Evolutionary conservation across 495 filamentous ascomycete species (phyloP).

Genomic region (Trichoderma erinaceum): DNA sequence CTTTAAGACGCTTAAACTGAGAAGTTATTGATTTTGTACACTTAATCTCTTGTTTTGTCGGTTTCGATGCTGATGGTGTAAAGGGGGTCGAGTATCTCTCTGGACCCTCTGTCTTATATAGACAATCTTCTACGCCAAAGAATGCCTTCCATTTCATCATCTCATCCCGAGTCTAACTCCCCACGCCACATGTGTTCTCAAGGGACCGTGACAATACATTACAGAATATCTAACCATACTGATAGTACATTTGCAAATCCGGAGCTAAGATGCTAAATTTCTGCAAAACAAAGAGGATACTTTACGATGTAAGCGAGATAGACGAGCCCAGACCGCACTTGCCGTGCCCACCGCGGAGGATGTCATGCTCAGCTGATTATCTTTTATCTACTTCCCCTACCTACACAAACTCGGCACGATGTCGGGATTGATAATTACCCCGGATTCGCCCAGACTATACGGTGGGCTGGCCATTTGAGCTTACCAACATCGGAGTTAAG

Average conservation of each 20-base stretch:
- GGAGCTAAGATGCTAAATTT: background rate
- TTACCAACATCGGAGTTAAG: background rate
- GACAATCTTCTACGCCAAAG: too few species aligned
- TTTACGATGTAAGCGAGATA: background rate
- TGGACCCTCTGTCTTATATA: too few species aligned
- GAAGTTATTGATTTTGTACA: too few species aligned
- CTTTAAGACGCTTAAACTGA: too few species aligned
- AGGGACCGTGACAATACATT: too few species aligned
- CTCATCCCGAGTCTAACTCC: too few species aligned
- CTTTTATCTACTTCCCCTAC: background rate
- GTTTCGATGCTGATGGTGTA: too few species aligned
- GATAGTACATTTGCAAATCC: too few species aligned
- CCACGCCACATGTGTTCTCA: too few species aligned
- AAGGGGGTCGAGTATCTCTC: too few species aligned
- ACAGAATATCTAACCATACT: background rate
- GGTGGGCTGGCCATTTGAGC: background rate
- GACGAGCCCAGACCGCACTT: background rate
- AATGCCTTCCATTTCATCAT: too few species aligned
- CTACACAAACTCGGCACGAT: background rate
- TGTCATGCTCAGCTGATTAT: background rate
- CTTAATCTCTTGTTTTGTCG: too few species aligned
- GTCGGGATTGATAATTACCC: background rate
- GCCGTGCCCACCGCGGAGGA: background rate
- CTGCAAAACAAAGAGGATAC: background rate
- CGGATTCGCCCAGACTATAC: background rate